Percentiles rank a stretch among this genome's conserved stretches.
Conservation (phyloP, 2,329 filamentous ascomycete genomes). For the Phialocephala sp. region DNA sequence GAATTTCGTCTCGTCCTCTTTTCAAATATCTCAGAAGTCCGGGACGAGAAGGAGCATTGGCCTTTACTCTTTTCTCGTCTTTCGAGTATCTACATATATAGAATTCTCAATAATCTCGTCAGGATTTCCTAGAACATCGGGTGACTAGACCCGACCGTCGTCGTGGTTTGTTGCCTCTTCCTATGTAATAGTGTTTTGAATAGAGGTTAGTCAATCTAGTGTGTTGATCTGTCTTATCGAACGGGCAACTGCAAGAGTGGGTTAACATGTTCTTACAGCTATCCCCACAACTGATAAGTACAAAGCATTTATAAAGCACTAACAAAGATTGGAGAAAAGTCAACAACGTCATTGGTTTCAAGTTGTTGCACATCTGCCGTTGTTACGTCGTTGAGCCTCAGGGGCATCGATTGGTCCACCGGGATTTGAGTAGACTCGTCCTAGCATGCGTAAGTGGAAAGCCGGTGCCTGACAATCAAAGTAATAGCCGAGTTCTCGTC, state of each 20-base stretch:
- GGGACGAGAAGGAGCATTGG: neutral
- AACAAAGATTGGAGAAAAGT: neutral
- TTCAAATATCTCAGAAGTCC: neutral
- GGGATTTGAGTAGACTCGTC: neutral
- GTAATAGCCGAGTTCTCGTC: neutral
- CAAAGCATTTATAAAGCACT: neutral
- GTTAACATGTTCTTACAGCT: neutral
- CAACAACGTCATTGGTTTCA: conserved; percentile 2
- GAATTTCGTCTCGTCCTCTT: neutral
- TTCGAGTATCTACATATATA: neutral
- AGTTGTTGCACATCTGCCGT: neutral
- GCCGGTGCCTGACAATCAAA: conserved; percentile 3
- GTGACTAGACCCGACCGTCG: neutral
- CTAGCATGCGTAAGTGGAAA: neutral
- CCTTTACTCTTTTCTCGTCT: neutral
- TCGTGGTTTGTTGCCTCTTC: neutral
- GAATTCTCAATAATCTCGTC: neutral
- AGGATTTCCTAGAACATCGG: neutral
- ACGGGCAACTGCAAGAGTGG: neutral
- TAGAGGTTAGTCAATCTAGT: neutral
- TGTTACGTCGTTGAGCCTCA: neutral
- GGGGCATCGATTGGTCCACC: neutral
- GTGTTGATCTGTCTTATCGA: neutral
- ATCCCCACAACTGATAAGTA: conserved; percentile 4
- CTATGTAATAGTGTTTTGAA: neutral